phyloP scores from a whole-genome alignment of 768 basidiomycete genomes.

The Termitomyces sp. region DNA sequence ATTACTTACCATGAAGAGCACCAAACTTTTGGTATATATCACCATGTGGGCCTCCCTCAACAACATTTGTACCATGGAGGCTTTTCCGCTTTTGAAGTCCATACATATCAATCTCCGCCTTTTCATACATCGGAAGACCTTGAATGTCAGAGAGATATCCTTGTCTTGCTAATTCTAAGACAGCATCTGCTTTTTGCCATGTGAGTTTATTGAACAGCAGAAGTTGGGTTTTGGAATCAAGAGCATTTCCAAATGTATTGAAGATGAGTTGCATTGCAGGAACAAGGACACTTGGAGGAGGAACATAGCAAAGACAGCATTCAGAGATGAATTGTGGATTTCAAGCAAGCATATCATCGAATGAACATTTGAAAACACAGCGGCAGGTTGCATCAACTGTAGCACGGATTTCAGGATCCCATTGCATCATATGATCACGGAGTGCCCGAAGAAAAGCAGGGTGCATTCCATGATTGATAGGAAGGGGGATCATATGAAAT shows the following conservation, averaged over 20 bases:
- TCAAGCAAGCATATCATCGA: constrained; percentile 19
- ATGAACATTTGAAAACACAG: not conserved
- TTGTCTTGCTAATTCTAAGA: constrained; percentile 18
- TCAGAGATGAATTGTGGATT: constrained; percentile 16
- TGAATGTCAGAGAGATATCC: constrained; percentile 21
- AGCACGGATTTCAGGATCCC: constrained; percentile 17
- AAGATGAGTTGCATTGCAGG: constrained; percentile 18
- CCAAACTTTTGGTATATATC: constrained; percentile 20
- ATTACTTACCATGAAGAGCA: constrained; percentile 6
- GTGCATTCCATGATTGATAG: no score
- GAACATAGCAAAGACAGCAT: constrained; percentile 15
- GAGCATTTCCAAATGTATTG: constrained; percentile 15
- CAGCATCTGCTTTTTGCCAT: constrained; percentile 8
- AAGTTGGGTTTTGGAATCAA: constrained; percentile 16
- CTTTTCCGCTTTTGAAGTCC: constrained; percentile 18
- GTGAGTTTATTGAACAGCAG: constrained; percentile 12
- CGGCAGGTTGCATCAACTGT: constrained; percentile 16
- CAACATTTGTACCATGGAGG: constrained; percentile 18
- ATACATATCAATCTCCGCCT: constrained; percentile 18
- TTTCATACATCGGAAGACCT: constrained; percentile 16
- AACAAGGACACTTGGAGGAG: constrained; percentile 18
- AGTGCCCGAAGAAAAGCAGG: constrained; percentile 17
- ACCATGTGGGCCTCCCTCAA: constrained; percentile 23
- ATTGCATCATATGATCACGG: constrained; percentile 19
- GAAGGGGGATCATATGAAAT: no score